A percentile compares a stretch with the other conserved stretches of the same genome.
phyloP scores from a whole-genome alignment of 208 protist genomes.

The Trypanosoma lewisi region DNA sequence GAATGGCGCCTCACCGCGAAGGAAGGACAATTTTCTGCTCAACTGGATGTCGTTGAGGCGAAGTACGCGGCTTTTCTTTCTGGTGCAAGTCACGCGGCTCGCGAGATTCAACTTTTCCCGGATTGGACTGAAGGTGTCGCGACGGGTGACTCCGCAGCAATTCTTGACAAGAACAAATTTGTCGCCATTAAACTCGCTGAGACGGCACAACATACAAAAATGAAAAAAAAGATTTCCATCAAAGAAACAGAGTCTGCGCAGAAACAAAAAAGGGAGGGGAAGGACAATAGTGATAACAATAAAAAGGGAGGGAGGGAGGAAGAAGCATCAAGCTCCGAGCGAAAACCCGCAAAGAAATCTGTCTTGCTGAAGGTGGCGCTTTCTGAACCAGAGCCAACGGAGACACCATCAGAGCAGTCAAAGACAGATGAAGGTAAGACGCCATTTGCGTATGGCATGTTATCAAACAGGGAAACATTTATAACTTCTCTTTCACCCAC shows the following conservation, averaged over 20 bases:
- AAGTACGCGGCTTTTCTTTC: slow-evolving; percentile 53
- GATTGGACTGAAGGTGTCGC: slow-evolving; percentile 8
- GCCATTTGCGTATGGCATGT: background rate
- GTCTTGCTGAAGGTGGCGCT: background rate
- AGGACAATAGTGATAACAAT: background rate
- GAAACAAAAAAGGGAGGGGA: background rate
- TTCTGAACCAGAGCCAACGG: background rate
- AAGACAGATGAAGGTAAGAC: background rate
- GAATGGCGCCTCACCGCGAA: slow-evolving; percentile 53
- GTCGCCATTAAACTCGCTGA: slow-evolving; percentile 51
- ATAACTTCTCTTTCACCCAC: background rate
- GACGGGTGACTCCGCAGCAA: background rate
- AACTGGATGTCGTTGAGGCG: slow-evolving; percentile 35
- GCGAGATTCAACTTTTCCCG: slow-evolving; percentile 33
- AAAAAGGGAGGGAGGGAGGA: background rate
- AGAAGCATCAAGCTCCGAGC: background rate
- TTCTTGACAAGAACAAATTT: slow-evolving; percentile 32
- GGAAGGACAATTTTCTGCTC: slow-evolving; percentile 21
- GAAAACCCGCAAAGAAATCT: background rate
- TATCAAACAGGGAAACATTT: background rate
- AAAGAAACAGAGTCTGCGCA: background rate
- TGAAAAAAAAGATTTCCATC: background rate
- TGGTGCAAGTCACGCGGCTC: slow-evolving; percentile 34
- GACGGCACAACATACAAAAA: slow-evolving; percentile 37
- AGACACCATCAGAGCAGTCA: background rate